phyloP scores from a whole-genome alignment of 202 grass and related monocot genomes.

The Schoenoplectus triqueter region DNA sequence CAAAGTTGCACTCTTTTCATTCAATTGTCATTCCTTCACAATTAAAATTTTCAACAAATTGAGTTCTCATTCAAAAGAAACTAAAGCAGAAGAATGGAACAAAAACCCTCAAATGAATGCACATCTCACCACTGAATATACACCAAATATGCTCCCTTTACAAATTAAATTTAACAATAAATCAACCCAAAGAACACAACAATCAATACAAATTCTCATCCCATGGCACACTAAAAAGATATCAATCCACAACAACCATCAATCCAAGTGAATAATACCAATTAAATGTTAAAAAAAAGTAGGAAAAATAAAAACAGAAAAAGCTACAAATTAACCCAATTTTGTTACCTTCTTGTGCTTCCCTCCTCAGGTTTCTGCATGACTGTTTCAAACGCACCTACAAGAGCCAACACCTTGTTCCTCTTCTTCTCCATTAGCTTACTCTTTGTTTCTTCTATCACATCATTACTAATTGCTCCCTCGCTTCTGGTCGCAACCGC shows the following conservation, averaged over 20 bases:
- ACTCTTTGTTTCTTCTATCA: constrained; percentile 78
- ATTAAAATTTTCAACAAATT: background rate
- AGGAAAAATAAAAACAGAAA: background rate
- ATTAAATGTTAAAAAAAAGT: constrained; percentile 13
- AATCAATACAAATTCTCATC: constrained; percentile 31
- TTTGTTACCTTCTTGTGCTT: constrained; percentile 33
- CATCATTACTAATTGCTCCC: constrained; percentile 61
- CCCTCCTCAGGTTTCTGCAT: constrained; percentile 44
- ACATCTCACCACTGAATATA: constrained; percentile 28
- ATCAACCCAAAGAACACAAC: constrained; percentile 8
- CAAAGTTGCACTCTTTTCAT: background rate
- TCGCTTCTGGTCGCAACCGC: constrained; percentile 58
- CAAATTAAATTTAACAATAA: constrained; percentile 20
- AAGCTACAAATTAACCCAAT: constrained; percentile 29
- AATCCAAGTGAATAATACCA: constrained; percentile 27
- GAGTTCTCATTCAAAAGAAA: constrained; percentile 31
- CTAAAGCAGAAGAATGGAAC: constrained; percentile 5
- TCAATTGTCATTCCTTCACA: constrained; percentile 21
- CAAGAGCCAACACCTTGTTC: constrained; percentile 84
- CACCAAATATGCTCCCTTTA: constrained; percentile 19
- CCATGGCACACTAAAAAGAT: constrained; percentile 34
- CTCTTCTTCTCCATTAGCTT: constrained; percentile 84
- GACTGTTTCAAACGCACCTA: constrained; percentile 85
- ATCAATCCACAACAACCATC: constrained; percentile 27
- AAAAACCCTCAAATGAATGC: constrained; percentile 4